Evolutionary conservation across 2,329 filamentous ascomycete species (phyloP).

Genomic region (Colletotrichum australisinense): DNA sequence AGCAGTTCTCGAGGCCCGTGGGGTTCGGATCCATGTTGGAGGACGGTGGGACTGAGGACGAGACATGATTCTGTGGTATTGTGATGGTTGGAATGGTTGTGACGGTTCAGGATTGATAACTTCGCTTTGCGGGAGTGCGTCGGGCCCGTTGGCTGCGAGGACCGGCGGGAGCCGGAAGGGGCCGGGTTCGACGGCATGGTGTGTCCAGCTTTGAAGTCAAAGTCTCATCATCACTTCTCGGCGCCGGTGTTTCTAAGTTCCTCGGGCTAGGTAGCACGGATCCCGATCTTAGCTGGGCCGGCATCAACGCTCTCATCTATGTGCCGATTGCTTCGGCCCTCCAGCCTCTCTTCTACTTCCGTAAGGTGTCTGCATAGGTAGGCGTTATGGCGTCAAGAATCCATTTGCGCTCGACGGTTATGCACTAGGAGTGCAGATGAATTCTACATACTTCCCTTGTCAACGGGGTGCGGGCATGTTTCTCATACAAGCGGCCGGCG

Average conservation of each 20-base stretch:
- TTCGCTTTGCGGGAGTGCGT: not conserved
- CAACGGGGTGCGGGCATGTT: constrained; percentile 58
- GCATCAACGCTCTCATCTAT: constrained; percentile 44
- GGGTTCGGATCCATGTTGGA: not conserved
- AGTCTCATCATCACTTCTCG: not conserved
- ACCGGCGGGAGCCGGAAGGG: not conserved
- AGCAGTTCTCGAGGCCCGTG: not conserved
- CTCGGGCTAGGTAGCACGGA: not conserved
- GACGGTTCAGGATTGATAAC: not conserved
- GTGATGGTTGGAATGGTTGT: not conserved
- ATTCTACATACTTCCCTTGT: constrained; percentile 53
- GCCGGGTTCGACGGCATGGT: not conserved
- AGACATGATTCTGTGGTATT: not conserved
- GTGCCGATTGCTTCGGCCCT: constrained; percentile 46
- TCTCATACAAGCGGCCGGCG: constrained; percentile 60
- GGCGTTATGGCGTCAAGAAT: not conserved
- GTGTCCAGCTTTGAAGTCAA: constrained; percentile 17
- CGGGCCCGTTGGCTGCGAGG: not conserved
- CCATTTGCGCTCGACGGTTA: too few species aligned
- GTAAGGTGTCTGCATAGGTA: constrained; percentile 49
- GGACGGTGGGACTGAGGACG: not conserved
- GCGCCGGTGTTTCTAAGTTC: not conserved
- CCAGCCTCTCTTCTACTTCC: constrained; percentile 55
- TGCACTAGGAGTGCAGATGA: not conserved
- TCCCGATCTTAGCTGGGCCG: constrained; percentile 39